These are phyloP conservation scores for Coprinellus micaceus DNA, from an alignment of 768 basidiomycete genomes.

Conservation along the genomic window DNA sequence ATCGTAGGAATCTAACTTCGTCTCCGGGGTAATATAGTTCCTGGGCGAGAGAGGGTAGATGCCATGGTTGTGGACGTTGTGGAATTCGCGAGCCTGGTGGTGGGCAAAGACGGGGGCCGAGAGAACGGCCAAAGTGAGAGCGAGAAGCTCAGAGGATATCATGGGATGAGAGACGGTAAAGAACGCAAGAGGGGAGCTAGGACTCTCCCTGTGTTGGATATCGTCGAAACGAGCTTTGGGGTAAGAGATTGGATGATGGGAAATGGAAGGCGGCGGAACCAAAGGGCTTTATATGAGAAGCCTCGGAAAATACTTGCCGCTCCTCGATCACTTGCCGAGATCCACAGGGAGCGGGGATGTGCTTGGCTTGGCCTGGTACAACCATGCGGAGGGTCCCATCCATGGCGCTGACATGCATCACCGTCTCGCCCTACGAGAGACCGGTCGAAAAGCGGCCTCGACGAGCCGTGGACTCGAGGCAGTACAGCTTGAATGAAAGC, in stretches of 20 bases:
- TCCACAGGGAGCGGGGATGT: no score
- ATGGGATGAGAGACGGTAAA: neutral
- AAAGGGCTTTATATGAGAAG: no score
- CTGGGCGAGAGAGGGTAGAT: conserved; percentile 1
- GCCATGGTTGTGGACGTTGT: conserved; percentile 6
- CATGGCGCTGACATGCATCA: no score
- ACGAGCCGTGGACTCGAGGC: no score
- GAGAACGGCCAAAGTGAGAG: conserved; percentile 1
- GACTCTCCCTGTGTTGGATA: conserved; percentile 3
- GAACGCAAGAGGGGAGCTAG: neutral
- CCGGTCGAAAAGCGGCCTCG: no score
- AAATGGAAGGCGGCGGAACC: neutral
- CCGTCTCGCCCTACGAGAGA: no score
- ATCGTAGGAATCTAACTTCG: conserved; percentile 27
- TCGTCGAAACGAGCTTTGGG: neutral
- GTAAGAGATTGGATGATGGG: conserved; percentile 6
- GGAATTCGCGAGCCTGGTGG: neutral
- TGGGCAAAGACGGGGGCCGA: conserved; percentile 1
- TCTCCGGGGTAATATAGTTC: conserved; percentile 11
- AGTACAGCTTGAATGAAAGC: no score
- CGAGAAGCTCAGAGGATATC: conserved; percentile 1
- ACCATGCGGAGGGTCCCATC: no score
- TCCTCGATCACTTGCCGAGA: no score
- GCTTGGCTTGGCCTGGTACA: no score
- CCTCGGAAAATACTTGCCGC: no score